Percentiles rank a stretch among this genome's conserved stretches.
These are phyloP conservation scores for Backusella australiensis DNA, from an alignment of 192 early-diverging fungal species.

Conservation along the genomic window DNA sequence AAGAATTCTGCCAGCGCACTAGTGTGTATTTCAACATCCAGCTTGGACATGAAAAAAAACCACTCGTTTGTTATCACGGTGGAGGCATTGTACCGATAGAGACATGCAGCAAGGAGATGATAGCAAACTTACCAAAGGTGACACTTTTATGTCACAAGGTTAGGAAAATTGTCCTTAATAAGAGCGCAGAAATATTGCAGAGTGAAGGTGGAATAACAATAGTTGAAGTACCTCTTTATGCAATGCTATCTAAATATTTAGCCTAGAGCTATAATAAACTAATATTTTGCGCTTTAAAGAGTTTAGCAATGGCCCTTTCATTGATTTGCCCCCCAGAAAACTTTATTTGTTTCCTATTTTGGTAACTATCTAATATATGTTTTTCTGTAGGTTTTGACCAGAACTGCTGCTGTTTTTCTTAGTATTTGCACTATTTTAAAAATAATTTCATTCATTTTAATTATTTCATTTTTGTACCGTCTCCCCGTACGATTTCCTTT, in stretches of 20 bases:
- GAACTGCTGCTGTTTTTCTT: no score
- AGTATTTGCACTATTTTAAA: no score
- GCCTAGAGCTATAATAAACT: not conserved
- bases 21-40: not conserved
- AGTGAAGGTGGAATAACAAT: not conserved
- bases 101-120: not conserved
- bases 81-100: not conserved
- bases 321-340: no score
- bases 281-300: not conserved
- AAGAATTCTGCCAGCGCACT: no score
- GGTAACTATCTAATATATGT: no score
- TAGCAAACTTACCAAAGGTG: not conserved
- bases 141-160: not conserved
- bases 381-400: no score
- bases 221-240: not conserved
- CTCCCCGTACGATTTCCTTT: no score
- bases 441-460: no score
- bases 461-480: no score
- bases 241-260: not conserved
- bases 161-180: not conserved
- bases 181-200: not conserved
- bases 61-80: not conserved
- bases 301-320: no score
- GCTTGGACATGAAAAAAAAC: not conserved
- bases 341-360: no score